phyloP scores from a whole-genome alignment of 768 basidiomycete species.

The Infundibulicybe gibba region DNA sequence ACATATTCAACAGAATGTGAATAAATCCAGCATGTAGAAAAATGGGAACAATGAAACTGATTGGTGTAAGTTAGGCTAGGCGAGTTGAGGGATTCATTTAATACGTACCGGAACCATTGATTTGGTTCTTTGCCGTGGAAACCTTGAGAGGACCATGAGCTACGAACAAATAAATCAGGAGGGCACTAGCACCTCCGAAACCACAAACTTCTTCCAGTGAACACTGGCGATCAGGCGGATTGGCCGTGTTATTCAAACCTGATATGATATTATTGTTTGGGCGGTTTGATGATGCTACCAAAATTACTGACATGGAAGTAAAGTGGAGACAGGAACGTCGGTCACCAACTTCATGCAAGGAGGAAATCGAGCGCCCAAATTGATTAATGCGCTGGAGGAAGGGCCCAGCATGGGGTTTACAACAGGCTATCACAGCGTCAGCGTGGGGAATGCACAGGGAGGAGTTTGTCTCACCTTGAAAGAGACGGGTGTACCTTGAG shows the following conservation, averaged over 20 bases:
- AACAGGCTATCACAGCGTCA: slow-evolving; percentile 45
- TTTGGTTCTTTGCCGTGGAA: slow-evolving; percentile 39
- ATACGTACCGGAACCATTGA: slow-evolving; percentile 43
- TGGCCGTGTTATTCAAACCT: slow-evolving; percentile 85
- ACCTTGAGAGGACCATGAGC: slow-evolving; percentile 19
- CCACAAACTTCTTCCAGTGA: slow-evolving; percentile 82
- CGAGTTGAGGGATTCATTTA: neutral
- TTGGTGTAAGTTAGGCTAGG: slow-evolving; percentile 4
- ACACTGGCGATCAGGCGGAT: slow-evolving; percentile 68
- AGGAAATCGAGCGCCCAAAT: slow-evolving; percentile 88
- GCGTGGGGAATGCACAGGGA: neutral
- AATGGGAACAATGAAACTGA: slow-evolving; percentile 81
- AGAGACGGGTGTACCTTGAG: slow-evolving; percentile 82
- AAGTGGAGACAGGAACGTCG: slow-evolving; percentile 48
- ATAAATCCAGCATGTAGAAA: slow-evolving; percentile 96
- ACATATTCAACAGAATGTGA: slow-evolving; percentile 88
- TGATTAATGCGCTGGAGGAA: slow-evolving; percentile 76
- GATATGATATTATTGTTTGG: neutral
- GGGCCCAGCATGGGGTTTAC: slow-evolving; percentile 94
- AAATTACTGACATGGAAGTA: slow-evolving; percentile 52
- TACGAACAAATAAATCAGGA: slow-evolving; percentile 5
- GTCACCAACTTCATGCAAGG: slow-evolving; percentile 83
- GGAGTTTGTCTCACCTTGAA: slow-evolving; percentile 54
- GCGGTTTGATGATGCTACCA: neutral
- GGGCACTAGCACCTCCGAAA: slow-evolving; percentile 65